phyloP scores from a whole-genome alignment of 306 rosid genomes.

The Cucurbita pepo region DNA sequence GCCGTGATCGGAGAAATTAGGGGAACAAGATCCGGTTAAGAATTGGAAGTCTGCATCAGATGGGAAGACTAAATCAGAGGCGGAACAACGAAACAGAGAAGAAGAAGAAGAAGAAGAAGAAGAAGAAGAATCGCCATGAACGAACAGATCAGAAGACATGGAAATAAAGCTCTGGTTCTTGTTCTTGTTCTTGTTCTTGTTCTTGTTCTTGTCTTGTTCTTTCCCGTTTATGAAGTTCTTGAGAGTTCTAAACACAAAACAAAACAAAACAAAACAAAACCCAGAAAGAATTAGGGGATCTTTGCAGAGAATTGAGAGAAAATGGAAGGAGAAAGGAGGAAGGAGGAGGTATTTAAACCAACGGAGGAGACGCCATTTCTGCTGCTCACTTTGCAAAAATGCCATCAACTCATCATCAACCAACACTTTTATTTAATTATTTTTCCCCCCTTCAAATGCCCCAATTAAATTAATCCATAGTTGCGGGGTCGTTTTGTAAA shows the following conservation, averaged over 20 bases:
- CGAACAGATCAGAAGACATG: slow-evolving; percentile 60
- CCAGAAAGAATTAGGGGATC: neutral
- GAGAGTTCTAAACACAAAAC: neutral
- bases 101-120: neutral
- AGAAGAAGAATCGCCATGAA: slow-evolving; percentile 12
- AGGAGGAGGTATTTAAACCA: neutral
- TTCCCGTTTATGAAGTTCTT: neutral
- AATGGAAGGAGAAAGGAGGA: neutral
- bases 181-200: neutral
- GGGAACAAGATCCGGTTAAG: slow-evolving; percentile 26
- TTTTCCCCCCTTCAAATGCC: neutral
- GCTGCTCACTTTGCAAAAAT: neutral
- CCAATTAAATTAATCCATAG: neutral
- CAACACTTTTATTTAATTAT: neutral
- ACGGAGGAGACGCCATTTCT: neutral
- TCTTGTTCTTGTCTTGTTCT: neutral
- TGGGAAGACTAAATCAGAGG: slow-evolving; percentile 16
- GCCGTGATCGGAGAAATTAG: slow-evolving; percentile 26
- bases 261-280: neutral
- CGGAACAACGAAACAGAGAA: slow-evolving; percentile 25
- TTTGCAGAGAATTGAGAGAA: neutral
- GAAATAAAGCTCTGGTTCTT: neutral
- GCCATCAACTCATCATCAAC: neutral
- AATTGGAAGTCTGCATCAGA: slow-evolving; percentile 28
- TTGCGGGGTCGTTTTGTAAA: no score